Conservation (phyloP, 495 filamentous ascomycete species). For the Penicillium simplicissimum region DNA sequence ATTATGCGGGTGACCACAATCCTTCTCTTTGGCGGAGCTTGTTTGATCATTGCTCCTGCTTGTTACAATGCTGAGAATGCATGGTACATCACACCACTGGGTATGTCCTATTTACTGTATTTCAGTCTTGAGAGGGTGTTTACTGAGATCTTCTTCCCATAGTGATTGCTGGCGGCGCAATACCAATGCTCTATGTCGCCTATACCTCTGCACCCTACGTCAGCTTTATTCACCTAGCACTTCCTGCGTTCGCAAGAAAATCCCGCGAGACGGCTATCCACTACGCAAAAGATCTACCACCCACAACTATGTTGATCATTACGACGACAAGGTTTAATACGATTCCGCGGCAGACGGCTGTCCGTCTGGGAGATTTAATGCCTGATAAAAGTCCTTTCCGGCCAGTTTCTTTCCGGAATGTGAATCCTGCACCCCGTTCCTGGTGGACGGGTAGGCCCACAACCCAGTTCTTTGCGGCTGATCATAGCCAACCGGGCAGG, state of each 20-base stretch:
- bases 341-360: slow-evolving; percentile 41
- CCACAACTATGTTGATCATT: slow-evolving; percentile 63
- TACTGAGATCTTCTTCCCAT: slow-evolving; percentile 3
- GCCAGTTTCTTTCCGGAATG: slow-evolving; percentile 44
- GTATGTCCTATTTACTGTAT: slow-evolving; percentile 29
- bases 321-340: slow-evolving; percentile 66
- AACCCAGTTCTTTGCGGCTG: slow-evolving; percentile 36
- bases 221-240: slow-evolving; percentile 66
- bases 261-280: slow-evolving; percentile 66
- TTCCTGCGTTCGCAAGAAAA: slow-evolving; percentile 67
- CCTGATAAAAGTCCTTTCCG: slow-evolving; percentile 32
- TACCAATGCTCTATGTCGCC: slow-evolving; percentile 67
- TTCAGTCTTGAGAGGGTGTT: neutral
- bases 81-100: slow-evolving; percentile 43
- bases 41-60: slow-evolving; percentile 58
- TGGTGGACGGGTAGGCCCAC: slow-evolving; percentile 36
- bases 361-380: slow-evolving; percentile 42
- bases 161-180: slow-evolving; percentile 60
- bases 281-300: slow-evolving; percentile 63
- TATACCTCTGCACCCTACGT: slow-evolving; percentile 70
- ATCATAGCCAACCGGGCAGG: slow-evolving; percentile 37
- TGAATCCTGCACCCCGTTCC: slow-evolving; percentile 32
- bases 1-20: slow-evolving; percentile 69
- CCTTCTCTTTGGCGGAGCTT: slow-evolving; percentile 65
- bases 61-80: slow-evolving; percentile 54